phyloP scores from a whole-genome alignment of 139 green algal species.

The Medakamo hakoo region DNA sequence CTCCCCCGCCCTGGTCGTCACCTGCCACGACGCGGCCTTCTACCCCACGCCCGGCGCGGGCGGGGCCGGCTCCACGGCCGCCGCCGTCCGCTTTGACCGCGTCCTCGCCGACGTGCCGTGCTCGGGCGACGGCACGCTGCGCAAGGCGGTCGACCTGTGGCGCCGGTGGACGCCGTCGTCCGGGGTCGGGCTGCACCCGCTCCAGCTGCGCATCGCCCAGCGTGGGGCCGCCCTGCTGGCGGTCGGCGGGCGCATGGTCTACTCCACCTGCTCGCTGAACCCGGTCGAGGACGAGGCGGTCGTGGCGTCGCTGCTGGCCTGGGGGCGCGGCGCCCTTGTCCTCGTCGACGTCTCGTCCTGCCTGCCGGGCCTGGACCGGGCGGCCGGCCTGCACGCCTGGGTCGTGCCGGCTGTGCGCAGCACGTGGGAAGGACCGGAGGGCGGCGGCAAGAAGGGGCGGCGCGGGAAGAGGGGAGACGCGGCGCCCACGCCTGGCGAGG shows the following conservation, averaged over 20 bases:
- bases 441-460: constrained; percentile 9
- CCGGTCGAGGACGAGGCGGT: constrained; percentile 97
- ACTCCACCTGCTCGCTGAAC: constrained; percentile 97
- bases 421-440: constrained; percentile 36
- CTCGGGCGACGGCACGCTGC: constrained; percentile 88
- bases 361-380: constrained; percentile 60
- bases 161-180: constrained; percentile 48
- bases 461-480: neutral
- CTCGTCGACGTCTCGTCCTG: constrained; percentile 67
- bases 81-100: constrained; percentile 58
- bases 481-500: neutral
- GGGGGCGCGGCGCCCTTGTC: constrained; percentile 40
- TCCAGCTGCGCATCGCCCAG: constrained; percentile 80
- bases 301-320: constrained; percentile 69
- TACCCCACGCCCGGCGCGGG: constrained; percentile 39
- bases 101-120: constrained; percentile 96
- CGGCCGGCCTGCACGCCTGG: constrained; percentile 61
- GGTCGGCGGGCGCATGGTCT: constrained; percentile 86
- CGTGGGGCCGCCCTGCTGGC: constrained; percentile 62
- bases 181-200: constrained; percentile 78
- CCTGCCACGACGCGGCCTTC: constrained; percentile 78
- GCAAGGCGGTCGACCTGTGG: constrained; percentile 97
- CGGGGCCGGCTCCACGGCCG: neutral
- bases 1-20: constrained; percentile 75
- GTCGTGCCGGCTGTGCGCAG: constrained; percentile 47